Percentiles rank a stretch among this genome's conserved stretches.
Evolutionary conservation across 495 filamentous ascomycete genomes (phyloP).

Genomic region (Choiromyces venosus): DNA sequence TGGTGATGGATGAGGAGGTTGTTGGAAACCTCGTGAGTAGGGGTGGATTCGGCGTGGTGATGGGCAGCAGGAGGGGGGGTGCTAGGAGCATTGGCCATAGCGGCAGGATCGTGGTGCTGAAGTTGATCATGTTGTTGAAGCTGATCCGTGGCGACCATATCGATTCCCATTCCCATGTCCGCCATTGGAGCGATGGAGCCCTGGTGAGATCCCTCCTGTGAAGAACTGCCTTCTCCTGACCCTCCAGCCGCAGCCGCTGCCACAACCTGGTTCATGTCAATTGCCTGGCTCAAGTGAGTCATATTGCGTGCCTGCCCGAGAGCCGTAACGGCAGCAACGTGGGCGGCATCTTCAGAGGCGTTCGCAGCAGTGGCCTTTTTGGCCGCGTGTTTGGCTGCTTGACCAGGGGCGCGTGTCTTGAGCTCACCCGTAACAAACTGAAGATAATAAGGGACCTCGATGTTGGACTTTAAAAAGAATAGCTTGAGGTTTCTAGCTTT

Average conservation of each 20-base stretch:
- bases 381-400: slow-evolving; percentile 74
- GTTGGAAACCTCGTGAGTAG: background rate
- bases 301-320: slow-evolving; percentile 26
- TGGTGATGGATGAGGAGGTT: background rate
- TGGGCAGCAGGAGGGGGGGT: background rate
- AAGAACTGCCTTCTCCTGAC: slow-evolving; percentile 45
- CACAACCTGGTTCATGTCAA: slow-evolving; percentile 35
- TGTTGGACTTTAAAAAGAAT: slow-evolving; percentile 88
- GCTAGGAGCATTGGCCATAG: background rate
- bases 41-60: background rate
- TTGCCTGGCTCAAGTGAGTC: slow-evolving; percentile 21
- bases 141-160: slow-evolving; percentile 21
- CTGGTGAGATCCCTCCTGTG: slow-evolving; percentile 21
- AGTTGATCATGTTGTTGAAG: slow-evolving; percentile 22
- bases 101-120: background rate
- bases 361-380: slow-evolving; percentile 50
- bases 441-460: slow-evolving; percentile 87
- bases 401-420: slow-evolving; percentile 80
- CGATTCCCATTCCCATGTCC: slow-evolving; percentile 34
- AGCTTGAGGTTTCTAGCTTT: slow-evolving; percentile 93
- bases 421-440: slow-evolving; percentile 89
- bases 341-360: slow-evolving; percentile 39
- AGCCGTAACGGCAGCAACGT: slow-evolving; percentile 39
- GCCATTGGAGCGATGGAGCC: slow-evolving; percentile 25
- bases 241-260: slow-evolving; percentile 38